Base-by-base conservation (phyloP, 1,139 yeast genomes). In the Trichomonascaceae sp. region DNA sequence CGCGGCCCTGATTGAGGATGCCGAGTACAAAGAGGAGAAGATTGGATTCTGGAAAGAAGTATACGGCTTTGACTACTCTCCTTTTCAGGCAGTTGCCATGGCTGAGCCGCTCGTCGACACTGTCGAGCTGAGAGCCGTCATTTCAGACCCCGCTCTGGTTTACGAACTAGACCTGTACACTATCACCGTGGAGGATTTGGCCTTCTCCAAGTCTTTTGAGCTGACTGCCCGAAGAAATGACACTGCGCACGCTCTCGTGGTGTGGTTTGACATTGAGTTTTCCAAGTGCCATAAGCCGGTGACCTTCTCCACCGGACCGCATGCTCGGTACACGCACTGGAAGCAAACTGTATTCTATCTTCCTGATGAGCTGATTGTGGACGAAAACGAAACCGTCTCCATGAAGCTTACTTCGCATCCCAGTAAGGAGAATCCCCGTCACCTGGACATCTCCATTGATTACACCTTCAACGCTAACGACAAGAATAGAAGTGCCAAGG, bases 11-110 rank as follows among this genome's bases (percentile, higher is more conserved):
- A 78, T 92, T 51, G 98, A 92, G 62, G 99, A 89, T 56, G 85
- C 82, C 30, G 81, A 82, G 45, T 89, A 89, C 63, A 89, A 87
- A 62, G 79, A 78, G 35, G 96, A 89, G 52, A 89, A 89, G 55
- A 75, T 89, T 46, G 81, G 79, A 48, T 92, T 76, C 62, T 89
- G 99, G 99, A 85, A 81, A 57, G 87, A 87, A 52, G 96, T 89
- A 25, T 89, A 89, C 50, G 98, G 99, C 5, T 89, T 89, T 54
- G 96, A 92, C 57, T 89, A 82, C 62, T 66, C 92, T 32, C 77
- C 77, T 26, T 71, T 74, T 49, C 62, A 69, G 43, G 71, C 76
- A 35, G 61, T 78, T 38, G 93, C 94, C 35, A 78, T 84, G 78
- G 71, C 75, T 37, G 98, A 92, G 58, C 98, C 98, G 20, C 69